Base-by-base conservation (phyloP, 257 asterid species). In the Solanum chilense region DNA sequence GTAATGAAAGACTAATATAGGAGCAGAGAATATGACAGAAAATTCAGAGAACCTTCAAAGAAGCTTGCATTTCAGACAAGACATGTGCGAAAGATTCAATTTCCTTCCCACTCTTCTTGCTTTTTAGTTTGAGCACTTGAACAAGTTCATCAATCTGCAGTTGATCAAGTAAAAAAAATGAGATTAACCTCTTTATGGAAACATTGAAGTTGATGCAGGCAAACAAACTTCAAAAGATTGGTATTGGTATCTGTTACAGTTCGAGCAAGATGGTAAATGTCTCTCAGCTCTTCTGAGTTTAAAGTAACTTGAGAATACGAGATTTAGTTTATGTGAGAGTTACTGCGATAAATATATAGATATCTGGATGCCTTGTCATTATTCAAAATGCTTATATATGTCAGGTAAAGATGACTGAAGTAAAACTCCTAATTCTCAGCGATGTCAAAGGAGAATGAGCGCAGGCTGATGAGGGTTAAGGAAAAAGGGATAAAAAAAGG, bases 81-180 rank as follows among this genome's bases (percentile, higher is more conserved):
- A 91, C 88, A 80, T 93, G 92, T 66, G 93, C 93, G 89, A 96
- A 96, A 49, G 92, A 91, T 86, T 94, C 93, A 75, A 97, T 87
- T 91, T 97, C 98, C 87, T 91, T 90, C 88, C 77, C 82, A 83
- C 89, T 92, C 52, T 91, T 89, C 87, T 88, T 88, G 90, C 92
- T 87, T 5, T 92, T 90, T 87, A 93, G 92, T 33, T 95, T 98
- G 89, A 92, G 95, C 70, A 89, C 95, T 81, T 81, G 44, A 45
- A 97, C 95, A 86, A 97, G 93, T 89, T 93, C 99, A 89, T 96
- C 99, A 44, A 97, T 92, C 99, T 97, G 98, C 89, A 90, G 90
- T 25, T 52, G 86, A 88, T 85, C 45, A 47, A 12, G 71, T 4
- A 33, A 27, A 71, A 5, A 35, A 73, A 70, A 49, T 60, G 29